Conservation (phyloP, 805 yeast genomes). For the Monosporozyma aerobia region DNA sequence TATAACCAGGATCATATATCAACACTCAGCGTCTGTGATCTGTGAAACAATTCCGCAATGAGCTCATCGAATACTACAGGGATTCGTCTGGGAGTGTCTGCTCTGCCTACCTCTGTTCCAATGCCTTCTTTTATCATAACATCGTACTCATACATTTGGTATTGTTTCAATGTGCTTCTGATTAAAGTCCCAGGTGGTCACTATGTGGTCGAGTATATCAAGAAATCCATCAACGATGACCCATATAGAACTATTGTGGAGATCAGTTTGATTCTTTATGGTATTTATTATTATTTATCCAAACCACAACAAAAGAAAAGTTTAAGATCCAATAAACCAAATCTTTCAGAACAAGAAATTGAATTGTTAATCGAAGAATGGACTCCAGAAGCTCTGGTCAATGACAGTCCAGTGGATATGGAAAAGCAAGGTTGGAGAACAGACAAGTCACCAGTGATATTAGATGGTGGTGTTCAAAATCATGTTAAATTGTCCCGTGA, state of each 20-base stretch:
- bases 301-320: constrained; percentile 68
- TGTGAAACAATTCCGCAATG: neutral
- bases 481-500: constrained; percentile 21
- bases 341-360: constrained; percentile 51
- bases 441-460: constrained; percentile 51
- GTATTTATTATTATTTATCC: constrained; percentile 64
- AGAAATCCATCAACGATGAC: constrained; percentile 83
- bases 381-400: constrained; percentile 80
- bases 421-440: constrained; percentile 49
- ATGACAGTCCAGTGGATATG: constrained; percentile 32
- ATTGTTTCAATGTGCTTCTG: constrained; percentile 12
- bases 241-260: constrained; percentile 86
- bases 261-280: constrained; percentile 65
- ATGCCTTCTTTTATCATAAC: constrained; percentile 20
- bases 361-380: constrained; percentile 83
- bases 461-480: constrained; percentile 41
- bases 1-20: neutral
- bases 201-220: constrained; percentile 55
- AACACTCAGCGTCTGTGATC: neutral
- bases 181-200: constrained; percentile 23
- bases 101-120: constrained; percentile 23
- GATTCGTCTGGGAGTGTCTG: neutral
- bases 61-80: neutral
- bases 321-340: constrained; percentile 63
- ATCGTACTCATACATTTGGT: constrained; percentile 20